Base-by-base conservation (phyloP, 768 basidiomycete genomes). In the Lactarius psammicola region DNA sequence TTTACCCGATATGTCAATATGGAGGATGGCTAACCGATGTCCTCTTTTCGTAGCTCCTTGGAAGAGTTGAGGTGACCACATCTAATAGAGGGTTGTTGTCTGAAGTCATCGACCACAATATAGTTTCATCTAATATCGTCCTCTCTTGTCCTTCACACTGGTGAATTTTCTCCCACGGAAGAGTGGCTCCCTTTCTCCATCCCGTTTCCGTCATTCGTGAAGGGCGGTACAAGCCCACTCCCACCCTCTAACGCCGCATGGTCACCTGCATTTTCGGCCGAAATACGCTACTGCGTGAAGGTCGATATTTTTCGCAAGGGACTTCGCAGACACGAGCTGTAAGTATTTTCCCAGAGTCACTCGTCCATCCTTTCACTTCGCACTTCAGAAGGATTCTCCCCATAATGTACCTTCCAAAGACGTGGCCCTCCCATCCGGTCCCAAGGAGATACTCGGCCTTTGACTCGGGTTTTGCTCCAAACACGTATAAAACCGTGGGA, bases 331-430 rank as follows among this genome's bases (percentile, higher is more conserved):
- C 74, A 78, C 62, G 79, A 81, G 68, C 73, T 74, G 81, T 81
- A 72, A 57, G 78, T 69, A 3, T 58, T 46, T 44, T 56, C 46
- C 46, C 64, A 17, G 57, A n/a, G 23, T 56, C 30, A n/a, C 54
- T 51, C 56, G 34, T 63, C 8, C 30, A 4, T 53, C 23, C 23
- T 42, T 53, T 66, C 31, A 62, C 59, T 36, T 30, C n/a, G 15
- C 38, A 2, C 18, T 66, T 36, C 61, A 77, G 76, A 59, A 74
- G 70, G 66, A 64, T 64, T 42, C 74, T 81, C 55, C 78, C 76
- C 13, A 71, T 82, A 15, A 73, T 79, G 42, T 81, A 81, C 68
- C 74, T 82, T 23, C 81, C 81, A 3, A 80, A 80, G 69, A 75
- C 80, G 18, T 75, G 75, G 55, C 81, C 81, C 4, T 44, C 71